Conservation (phyloP, 2,329 filamentous ascomycete genomes). For the Dactylellina drechsleri region DNA sequence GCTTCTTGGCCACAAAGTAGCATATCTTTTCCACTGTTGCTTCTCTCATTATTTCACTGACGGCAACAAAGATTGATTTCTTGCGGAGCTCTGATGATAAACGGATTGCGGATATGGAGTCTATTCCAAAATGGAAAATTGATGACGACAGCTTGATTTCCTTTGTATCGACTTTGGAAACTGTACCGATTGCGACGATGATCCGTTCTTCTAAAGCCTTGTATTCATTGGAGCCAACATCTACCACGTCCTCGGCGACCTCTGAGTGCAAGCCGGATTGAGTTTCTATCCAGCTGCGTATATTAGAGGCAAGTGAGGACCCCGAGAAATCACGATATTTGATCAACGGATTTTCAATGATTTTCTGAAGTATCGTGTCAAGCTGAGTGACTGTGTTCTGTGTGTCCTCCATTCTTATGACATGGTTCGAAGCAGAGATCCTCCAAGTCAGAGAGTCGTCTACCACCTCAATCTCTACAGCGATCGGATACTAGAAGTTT, state of each 20-base stretch:
- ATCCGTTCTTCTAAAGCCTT: conserved; percentile 64
- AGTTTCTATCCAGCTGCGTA: conserved; percentile 48
- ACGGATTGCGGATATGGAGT: conserved; percentile 92
- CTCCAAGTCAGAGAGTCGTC: conserved; percentile 73
- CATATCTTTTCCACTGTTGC: conserved; percentile 75
- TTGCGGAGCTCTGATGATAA: conserved; percentile 76
- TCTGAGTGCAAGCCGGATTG: conserved; percentile 8
- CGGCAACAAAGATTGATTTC: conserved; percentile 70
- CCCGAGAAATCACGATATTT: conserved; percentile 14
- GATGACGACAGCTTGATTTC: conserved; percentile 72
- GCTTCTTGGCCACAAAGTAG: conserved; percentile 55
- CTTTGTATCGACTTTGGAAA: conserved; percentile 71
- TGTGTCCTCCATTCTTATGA: conserved; percentile 65
- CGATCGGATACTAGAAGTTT: conserved; percentile 39
- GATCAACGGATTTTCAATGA: conserved; percentile 21
- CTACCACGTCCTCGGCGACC: conserved; percentile 10
- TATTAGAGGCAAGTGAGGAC: conserved; percentile 31
- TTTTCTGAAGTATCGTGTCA: conserved; percentile 37
- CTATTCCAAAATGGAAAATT: conserved; percentile 85
- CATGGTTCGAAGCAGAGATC: conserved; percentile 70
- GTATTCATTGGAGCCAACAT: conserved; percentile 59
- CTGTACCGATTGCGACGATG: conserved; percentile 60
- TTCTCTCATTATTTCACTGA: conserved; percentile 76
- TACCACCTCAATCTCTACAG: conserved; percentile 77
- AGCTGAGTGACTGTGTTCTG: conserved; percentile 17